Base-by-base conservation (phyloP, 768 basidiomycete species). In the Phlegmacium glaucopus region DNA sequence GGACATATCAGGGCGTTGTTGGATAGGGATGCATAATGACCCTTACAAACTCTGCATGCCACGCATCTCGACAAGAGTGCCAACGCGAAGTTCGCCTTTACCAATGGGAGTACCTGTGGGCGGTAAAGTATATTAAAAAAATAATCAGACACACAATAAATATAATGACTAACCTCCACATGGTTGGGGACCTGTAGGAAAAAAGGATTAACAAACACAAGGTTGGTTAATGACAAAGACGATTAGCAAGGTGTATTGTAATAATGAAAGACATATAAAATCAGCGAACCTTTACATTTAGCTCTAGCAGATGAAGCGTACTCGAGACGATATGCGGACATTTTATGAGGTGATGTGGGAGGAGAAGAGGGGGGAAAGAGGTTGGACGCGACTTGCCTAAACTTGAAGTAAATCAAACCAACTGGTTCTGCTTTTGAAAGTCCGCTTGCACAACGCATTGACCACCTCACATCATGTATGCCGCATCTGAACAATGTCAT, bases 1-100 rank as follows among this genome's bases (percentile, higher is more conserved):
- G 50, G 35, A 29, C 51, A 12, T 18, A 37, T 47, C 16, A 47
- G 44, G 39, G 22, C 17, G 16, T 16, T 30, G 15, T 35, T 15
- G 28, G 36, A 43, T 47, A 36, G 32, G 37, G 39, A 50, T 32
- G 22, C 42, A 25, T n/a, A n/a, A n/a, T 30, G 39, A 68, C 72
- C 55, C 62, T 57, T 53, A 89, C 89, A 87, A 88, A 56, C 63
- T 75, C 8, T 79, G 78, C 56, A 80, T 75, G 48, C 88, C 92
- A 53, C 68, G 71, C 62, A 92, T 71, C 42, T 92, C 90, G 37
- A 91, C 83, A 38, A 90, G 52, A 17, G 80, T 77, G 35, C 90
- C 93, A 30, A 92, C 59, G 16, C 93, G 78, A 27, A 95, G 64
- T 9, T 70, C 70, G 32, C 82, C 90, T 69, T 95, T 95, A 11